Evolutionary conservation across 805 yeast genomes (phyloP).

Genomic region (Candida stauntonica): DNA sequence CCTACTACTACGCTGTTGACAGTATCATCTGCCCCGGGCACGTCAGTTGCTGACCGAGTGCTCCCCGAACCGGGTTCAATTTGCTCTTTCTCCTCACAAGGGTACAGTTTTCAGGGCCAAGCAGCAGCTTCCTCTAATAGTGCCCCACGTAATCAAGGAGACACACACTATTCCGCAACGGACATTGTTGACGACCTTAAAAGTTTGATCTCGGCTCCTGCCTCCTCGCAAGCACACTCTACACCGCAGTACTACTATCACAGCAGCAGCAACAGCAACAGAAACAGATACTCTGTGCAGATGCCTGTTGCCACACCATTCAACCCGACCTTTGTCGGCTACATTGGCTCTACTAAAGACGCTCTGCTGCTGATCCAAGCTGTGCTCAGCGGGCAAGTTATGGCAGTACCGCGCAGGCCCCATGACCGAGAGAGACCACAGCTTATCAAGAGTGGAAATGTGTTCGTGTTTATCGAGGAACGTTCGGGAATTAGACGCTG

Average conservation of each 20-base stretch:
- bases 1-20: too few relatives aligned
- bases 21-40: neutral
- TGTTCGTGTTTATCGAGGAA: constrained; percentile 83
- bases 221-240: too few relatives aligned
- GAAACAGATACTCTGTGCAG: too few relatives aligned
- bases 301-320: constrained; percentile 13
- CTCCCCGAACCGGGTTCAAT: neutral
- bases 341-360: constrained; percentile 76
- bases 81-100: neutral
- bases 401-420: constrained; percentile 71
- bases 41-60: neutral
- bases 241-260: neutral
- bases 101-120: too few relatives aligned
- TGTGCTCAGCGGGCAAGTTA: constrained; percentile 56
- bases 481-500: constrained; percentile 82
- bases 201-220: too few relatives aligned
- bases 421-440: constrained; percentile 68
- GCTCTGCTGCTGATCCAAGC: constrained; percentile 81
- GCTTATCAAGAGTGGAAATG: constrained; percentile 70
- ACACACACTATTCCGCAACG: too few relatives aligned
- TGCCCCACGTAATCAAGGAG: too few relatives aligned
- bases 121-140: too few relatives aligned
- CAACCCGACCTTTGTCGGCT: constrained; percentile 37
- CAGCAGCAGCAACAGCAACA: too few relatives aligned
- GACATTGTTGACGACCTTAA: too few relatives aligned